Evolutionary conservation across 1,139 yeast species (phyloP).

Genomic region (Blastobotrys malaysiensis): DNA sequence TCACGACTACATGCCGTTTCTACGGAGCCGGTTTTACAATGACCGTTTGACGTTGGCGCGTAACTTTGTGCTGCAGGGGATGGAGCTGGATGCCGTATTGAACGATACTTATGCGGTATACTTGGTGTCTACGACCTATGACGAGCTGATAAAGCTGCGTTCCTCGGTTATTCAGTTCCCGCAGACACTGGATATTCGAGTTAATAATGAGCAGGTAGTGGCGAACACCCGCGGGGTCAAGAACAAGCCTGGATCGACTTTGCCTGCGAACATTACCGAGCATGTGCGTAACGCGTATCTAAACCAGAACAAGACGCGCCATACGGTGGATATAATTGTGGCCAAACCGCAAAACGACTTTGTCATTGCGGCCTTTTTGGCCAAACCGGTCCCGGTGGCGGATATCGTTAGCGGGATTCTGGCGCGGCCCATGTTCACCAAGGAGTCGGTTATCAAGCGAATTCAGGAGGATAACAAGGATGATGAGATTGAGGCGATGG

Average conservation of each 20-base stretch:
- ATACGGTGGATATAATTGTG: slow-evolving; percentile 25
- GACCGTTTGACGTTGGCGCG: slow-evolving; percentile 15
- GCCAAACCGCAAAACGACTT: slow-evolving; percentile 22
- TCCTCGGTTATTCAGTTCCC: slow-evolving; percentile 25
- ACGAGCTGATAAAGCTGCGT: slow-evolving; percentile 5
- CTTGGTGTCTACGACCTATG: slow-evolving; percentile 20
- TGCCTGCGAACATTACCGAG: slow-evolving; percentile 36
- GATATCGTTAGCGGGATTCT: slow-evolving; percentile 27
- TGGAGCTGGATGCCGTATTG: slow-evolving; percentile 10
- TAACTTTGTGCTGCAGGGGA: slow-evolving; percentile 17
- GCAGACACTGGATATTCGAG: slow-evolving; percentile 21
- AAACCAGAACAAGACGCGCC: slow-evolving; percentile 12
- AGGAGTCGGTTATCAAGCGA: slow-evolving; percentile 25
- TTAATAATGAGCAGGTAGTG: slow-evolving; percentile 16
- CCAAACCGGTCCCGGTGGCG: slow-evolving; percentile 19
- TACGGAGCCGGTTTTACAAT: slow-evolving; percentile 17
- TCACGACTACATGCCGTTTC: slow-evolving; percentile 22
- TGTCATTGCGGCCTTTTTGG: slow-evolving; percentile 29
- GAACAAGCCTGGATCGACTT: slow-evolving; percentile 36
- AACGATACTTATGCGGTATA: slow-evolving; percentile 15
- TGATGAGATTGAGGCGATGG: slow-evolving; percentile 37
- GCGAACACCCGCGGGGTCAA: slow-evolving; percentile 33
- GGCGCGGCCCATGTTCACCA: slow-evolving; percentile 28
- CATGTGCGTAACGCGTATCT: slow-evolving; percentile 9
- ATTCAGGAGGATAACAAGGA: slow-evolving; percentile 26